Evolutionary conservation across 2,329 filamentous ascomycete genomes (phyloP).

Genomic region (Fusarium paranaense): DNA sequence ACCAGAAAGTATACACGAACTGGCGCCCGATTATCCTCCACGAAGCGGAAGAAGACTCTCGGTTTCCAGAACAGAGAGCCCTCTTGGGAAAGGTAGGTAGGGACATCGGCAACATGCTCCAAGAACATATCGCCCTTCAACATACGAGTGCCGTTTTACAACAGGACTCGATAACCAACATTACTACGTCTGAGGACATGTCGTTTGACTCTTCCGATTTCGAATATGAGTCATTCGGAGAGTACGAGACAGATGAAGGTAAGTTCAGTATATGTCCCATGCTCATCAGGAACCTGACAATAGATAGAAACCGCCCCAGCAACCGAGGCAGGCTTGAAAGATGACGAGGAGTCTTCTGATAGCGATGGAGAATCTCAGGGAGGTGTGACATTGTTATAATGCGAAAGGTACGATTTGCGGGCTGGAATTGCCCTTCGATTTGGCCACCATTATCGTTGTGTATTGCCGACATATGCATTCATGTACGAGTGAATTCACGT

Average conservation of each 20-base stretch:
- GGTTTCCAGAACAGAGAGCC: constrained; percentile 21
- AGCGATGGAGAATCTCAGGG: constrained; percentile 25
- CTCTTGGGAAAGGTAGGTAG: not conserved
- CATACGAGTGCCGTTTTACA: not conserved
- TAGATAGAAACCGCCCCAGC: not conserved
- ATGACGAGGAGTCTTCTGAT: not conserved
- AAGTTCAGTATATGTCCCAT: not conserved
- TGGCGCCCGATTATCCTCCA: constrained; percentile 50
- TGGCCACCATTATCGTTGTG: no score
- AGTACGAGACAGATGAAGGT: constrained; percentile 2
- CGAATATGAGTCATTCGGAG: not conserved
- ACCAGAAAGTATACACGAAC: constrained; percentile 54
- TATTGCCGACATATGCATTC: no score
- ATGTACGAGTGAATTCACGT: no score
- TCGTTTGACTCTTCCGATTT: constrained; percentile 1
- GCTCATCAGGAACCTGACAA: not conserved
- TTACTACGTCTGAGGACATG: not conserved
- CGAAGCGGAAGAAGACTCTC: constrained; percentile 5
- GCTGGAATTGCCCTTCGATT: no score
- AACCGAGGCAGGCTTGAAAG: not conserved
- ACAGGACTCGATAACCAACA: constrained; percentile 31
- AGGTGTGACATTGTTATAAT: constrained; percentile 6
- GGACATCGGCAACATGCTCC: constrained; percentile 11
- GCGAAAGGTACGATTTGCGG: no score
- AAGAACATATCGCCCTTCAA: constrained; percentile 8